Evolutionary conservation across 2,329 filamentous ascomycete genomes (phyloP).

Genomic region (Talaromyces sp.): DNA sequence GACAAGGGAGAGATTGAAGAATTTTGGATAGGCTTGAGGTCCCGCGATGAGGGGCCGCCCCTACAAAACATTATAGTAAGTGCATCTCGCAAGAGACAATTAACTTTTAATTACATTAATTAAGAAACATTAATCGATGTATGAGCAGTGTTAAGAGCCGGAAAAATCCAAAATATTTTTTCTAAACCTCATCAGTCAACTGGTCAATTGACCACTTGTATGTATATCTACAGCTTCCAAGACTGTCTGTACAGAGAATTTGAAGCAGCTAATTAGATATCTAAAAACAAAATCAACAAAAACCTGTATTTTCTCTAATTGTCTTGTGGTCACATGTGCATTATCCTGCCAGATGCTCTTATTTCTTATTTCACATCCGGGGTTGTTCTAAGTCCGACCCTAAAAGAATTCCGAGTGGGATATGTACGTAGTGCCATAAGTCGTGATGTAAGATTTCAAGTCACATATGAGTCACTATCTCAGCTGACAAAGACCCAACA

Average conservation of each 20-base stretch:
- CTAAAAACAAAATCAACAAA: no score
- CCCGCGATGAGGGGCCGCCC: not conserved
- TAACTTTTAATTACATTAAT: not conserved
- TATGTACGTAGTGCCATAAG: no score
- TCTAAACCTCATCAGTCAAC: not conserved
- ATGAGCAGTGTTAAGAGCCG: not conserved
- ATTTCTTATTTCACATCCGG: not conserved
- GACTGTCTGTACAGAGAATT: no score
- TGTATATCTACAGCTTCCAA: no score
- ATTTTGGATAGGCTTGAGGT: not conserved
- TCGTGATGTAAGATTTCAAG: not conserved
- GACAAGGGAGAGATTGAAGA: not conserved
- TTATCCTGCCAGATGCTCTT: not conserved
- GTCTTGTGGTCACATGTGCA: no score
- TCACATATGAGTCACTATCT: no score
- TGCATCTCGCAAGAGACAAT: not conserved
- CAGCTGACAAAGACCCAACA: no score
- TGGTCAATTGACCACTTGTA: not conserved
- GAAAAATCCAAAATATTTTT: not conserved
- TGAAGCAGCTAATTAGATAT: no score
- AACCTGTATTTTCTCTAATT: no score
- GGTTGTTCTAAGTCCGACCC: not conserved
- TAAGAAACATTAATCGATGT: no score
- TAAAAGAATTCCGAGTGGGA: not conserved
- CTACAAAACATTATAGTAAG: not conserved